Evolutionary conservation across 495 filamentous ascomycete genomes (phyloP), one percentile per base, ranked within the genome.

Genomic region (Choiromyces venosus): DNA sequence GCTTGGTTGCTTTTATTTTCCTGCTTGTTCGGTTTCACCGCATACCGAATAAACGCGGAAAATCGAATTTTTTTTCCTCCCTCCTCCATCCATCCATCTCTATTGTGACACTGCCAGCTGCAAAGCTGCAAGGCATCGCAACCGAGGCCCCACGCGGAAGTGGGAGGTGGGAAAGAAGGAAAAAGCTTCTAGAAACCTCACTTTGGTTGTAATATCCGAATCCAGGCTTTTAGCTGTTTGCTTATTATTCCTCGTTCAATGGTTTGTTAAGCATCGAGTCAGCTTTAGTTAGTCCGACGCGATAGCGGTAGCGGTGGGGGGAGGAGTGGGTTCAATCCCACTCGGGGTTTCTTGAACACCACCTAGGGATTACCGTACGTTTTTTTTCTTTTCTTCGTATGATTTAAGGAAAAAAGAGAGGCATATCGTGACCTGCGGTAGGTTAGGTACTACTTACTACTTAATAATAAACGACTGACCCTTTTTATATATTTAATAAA

Each of bases 271-370:
- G 52, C 52, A 61, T 61, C 25, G 52, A 33, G 52, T 61, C 52
- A 61, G 52, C 52, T 61, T 61, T 61, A 33, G 52, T 61, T 61
- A 61, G 52, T 29, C 25, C 52, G 52, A 61, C 52, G 25, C 52
- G 52, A 33, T 33, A 14, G 25, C 52, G 25, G 52, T 16, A 61
- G 12, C n/a, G n/a, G n/a, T n/a, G n/a, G n/a, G n/a, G n/a, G n/a
- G n/a, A n/a, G n/a, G n/a, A n/a, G n/a, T n/a, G n/a, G 52, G 52
- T 61, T 16, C 52, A 61, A 61, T 33, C 10, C 52, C 52, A 61
- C 52, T 61, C 52, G 52, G 52, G 52, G 52, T 61, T 61, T 61
- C 52, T 16, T 6, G 52, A 18, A 18, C 12, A 33, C 25, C 25
- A 29, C 52, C 29, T 33, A 61, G 25, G 12, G 52, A 56, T 61